phyloP scores from a whole-genome alignment of 2,329 filamentous ascomycete genomes.

The Paecilomyces formosus region DNA sequence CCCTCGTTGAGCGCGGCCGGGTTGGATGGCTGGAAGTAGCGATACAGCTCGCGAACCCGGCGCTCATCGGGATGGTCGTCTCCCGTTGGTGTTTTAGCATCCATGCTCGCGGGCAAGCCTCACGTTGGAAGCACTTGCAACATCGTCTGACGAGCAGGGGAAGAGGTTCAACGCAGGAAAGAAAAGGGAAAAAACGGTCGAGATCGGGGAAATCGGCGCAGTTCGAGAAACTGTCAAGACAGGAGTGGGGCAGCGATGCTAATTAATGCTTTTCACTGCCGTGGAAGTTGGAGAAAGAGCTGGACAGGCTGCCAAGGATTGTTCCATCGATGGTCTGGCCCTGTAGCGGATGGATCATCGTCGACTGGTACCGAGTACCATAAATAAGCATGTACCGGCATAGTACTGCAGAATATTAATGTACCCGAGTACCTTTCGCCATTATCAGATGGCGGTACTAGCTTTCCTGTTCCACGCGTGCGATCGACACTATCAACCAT shows the following conservation, averaged over 20 bases:
- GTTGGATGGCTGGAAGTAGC: slow-evolving; percentile 29
- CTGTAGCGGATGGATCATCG: not conserved
- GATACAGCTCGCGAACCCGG: slow-evolving; percentile 30
- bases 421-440: no score
- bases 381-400: no score
- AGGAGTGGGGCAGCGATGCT: not conserved
- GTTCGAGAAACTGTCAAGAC: not conserved
- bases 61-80: slow-evolving; percentile 21
- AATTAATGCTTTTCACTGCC: no score
- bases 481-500: no score
- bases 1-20: slow-evolving; percentile 11
- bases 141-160: not conserved
- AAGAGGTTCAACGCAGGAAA: not conserved
- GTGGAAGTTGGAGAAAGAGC: not conserved
- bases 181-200: not conserved
- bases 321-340: not conserved
- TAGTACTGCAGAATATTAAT: no score
- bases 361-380: no score
- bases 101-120: not conserved
- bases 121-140: not conserved
- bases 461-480: no score
- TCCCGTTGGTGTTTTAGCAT: slow-evolving; percentile 2
- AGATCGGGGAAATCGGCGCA: not conserved
- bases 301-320: not conserved
- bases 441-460: no score